Conservation (phyloP, 345 rosid genomes). For the Murraya koenigii region DNA sequence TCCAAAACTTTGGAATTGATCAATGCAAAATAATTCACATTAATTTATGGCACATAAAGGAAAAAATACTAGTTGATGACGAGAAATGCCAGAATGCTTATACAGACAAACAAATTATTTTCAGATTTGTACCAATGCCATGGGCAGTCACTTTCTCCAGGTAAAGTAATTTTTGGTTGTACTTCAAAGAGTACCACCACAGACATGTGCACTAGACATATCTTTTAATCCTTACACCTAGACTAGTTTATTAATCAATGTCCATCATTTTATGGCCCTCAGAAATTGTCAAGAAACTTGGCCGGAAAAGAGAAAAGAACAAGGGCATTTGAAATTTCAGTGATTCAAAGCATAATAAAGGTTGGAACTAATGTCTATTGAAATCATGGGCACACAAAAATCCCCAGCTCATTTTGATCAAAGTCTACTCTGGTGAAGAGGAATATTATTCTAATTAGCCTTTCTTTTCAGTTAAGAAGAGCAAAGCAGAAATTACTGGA, state of each 20-base stretch:
- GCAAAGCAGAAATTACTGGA: too few species aligned
- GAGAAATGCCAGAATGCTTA: slow-evolving; percentile 15
- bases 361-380: background rate
- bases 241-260: background rate
- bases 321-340: slow-evolving; percentile 11
- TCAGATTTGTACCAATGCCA: slow-evolving; percentile 1
- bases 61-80: slow-evolving; percentile 16
- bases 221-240: slow-evolving; percentile 3
- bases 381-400: background rate
- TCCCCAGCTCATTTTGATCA: too few species aligned
- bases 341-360: background rate
- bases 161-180: slow-evolving; percentile 7
- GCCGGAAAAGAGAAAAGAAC: background rate
- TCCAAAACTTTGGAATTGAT: background rate
- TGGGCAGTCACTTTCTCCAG: slow-evolving; percentile 17
- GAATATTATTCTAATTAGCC: too few species aligned
- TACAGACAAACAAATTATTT: background rate
- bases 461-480: too few species aligned
- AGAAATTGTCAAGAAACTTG: slow-evolving; percentile 11
- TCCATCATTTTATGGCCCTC: slow-evolving; percentile 14
- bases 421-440: too few species aligned
- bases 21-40: background rate
- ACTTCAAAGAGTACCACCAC: slow-evolving; percentile 12
- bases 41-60: slow-evolving; percentile 9
- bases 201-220: slow-evolving; percentile 19